Evolutionary conservation across 2,329 filamentous ascomycete genomes (phyloP).

Genomic region (Aspergillus sp.): DNA sequence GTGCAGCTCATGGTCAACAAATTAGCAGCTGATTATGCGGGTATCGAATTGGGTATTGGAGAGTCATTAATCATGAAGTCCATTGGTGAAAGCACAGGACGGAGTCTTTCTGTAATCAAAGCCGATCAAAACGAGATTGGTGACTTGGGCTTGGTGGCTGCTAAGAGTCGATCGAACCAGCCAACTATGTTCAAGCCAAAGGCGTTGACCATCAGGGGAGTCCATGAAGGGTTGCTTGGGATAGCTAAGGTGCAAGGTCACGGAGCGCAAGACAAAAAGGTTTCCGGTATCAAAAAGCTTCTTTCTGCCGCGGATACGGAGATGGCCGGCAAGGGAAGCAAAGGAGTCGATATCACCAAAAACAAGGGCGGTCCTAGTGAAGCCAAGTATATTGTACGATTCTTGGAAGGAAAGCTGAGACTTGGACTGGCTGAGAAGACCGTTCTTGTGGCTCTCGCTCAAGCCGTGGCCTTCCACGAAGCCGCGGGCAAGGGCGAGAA

Average conservation of each 20-base stretch:
- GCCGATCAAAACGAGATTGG: conserved; percentile 93
- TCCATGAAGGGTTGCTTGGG: conserved; percentile 77
- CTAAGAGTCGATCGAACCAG: conserved; percentile 90
- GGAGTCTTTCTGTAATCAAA: conserved; percentile 83
- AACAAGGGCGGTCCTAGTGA: conserved; percentile 92
- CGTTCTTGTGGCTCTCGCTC: conserved; percentile 78
- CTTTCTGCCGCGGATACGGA: conserved; percentile 80
- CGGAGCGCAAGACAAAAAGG: conserved; percentile 81
- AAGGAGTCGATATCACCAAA: conserved; percentile 69
- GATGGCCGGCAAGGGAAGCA: conserved; percentile 56
- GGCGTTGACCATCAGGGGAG: conserved; percentile 72
- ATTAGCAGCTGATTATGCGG: conserved; percentile 89
- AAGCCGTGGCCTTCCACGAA: conserved; percentile 81
- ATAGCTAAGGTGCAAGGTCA: conserved; percentile 83
- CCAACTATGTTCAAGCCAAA: conserved; percentile 98
- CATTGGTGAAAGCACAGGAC: conserved; percentile 87
- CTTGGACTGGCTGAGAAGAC: conserved; percentile 88
- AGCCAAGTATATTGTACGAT: conserved; percentile 86
- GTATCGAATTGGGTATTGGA: conserved; percentile 95
- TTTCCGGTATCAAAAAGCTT: conserved; percentile 91
- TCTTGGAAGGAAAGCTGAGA: conserved; percentile 87
- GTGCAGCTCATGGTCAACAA: conserved; percentile 97
- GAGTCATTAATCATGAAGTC: conserved; percentile 99
- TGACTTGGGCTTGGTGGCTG: conserved; percentile 85
- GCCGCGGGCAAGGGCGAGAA: conserved; percentile 59